phyloP scores from a whole-genome alignment of 306 rosid genomes.

The Inga laurina region DNA sequence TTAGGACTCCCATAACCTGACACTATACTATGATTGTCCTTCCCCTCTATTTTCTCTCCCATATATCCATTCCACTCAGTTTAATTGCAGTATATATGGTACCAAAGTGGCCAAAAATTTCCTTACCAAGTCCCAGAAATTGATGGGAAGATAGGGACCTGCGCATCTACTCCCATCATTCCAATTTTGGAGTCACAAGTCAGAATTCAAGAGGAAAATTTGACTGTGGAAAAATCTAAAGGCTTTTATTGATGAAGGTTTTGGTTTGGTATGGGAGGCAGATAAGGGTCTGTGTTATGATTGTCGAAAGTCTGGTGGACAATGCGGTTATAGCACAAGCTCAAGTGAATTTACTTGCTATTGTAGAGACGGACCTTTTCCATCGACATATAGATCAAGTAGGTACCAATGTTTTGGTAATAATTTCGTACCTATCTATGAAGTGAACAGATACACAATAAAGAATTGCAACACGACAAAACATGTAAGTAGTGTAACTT shows the following conservation, averaged over 20 bases:
- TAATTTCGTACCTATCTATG: not conserved
- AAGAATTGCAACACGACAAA: not conserved
- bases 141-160: not conserved
- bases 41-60: not conserved
- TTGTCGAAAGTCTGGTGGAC: slow-evolving; percentile 48
- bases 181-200: slow-evolving; percentile 35
- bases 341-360: slow-evolving; percentile 51
- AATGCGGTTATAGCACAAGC: slow-evolving; percentile 44
- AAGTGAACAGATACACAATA: not conserved
- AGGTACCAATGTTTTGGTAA: not conserved
- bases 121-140: not conserved
- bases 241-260: slow-evolving; percentile 44
- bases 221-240: slow-evolving; percentile 19
- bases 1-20: slow-evolving; percentile 24
- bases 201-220: not conserved
- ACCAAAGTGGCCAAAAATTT: slow-evolving; percentile 28
- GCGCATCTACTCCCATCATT: slow-evolving; percentile 33
- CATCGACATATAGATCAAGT: slow-evolving; percentile 46
- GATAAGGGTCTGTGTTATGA: slow-evolving; percentile 39
- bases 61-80: slow-evolving; percentile 9
- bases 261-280: slow-evolving; percentile 50
- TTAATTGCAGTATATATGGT: slow-evolving; percentile 39
- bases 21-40: slow-evolving; percentile 49
- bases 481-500: not conserved
- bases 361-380: slow-evolving; percentile 45